Evolutionary conservation across 768 basidiomycete species (phyloP).

Genomic region (Leccinum subgranulosum): DNA sequence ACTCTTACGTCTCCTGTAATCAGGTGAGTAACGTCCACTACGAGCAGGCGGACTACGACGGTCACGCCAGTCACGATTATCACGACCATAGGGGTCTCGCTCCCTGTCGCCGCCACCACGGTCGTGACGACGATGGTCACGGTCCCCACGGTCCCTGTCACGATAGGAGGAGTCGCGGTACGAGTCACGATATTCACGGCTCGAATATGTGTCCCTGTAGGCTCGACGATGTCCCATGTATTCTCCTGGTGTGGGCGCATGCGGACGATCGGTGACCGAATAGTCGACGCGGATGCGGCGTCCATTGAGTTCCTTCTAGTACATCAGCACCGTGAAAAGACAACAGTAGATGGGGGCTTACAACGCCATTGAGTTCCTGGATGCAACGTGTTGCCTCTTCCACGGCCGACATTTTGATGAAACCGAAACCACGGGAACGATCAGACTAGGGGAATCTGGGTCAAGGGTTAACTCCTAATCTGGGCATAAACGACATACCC

Average conservation of each 20-base stretch:
- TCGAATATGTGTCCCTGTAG: conserved; percentile 43
- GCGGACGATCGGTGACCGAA: conserved; percentile 90
- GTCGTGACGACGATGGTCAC: conserved; percentile 38
- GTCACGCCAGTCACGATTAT: conserved; percentile 75
- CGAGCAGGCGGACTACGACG: conserved; percentile 72
- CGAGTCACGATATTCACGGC: conserved; percentile 45
- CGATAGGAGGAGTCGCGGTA: conserved; percentile 40
- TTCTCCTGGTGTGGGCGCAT: conserved; percentile 95
- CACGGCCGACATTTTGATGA: conserved; percentile 89
- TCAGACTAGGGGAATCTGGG: conserved; percentile 58
- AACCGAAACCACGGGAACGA: conserved; percentile 96
- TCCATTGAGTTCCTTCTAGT: conserved; percentile 80
- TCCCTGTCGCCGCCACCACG: conserved; percentile 39
- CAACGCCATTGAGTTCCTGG: conserved; percentile 87
- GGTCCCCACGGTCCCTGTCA: conserved; percentile 49
- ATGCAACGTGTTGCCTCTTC: conserved; percentile 89
- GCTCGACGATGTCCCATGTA: conserved; percentile 90
- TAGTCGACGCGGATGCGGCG: conserved; percentile 96
- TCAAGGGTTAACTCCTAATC: conserved; percentile 16
- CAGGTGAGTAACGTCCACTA: conserved; percentile 71
- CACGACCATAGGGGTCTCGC: conserved; percentile 65
- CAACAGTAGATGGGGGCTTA: conserved; percentile 40
- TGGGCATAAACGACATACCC: conserved; percentile 49
- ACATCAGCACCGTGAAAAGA: conserved; percentile 4
- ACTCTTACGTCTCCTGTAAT: conserved; percentile 71